Evolutionary conservation across 2,329 filamentous ascomycete genomes (phyloP).

Genomic region (Trichoderma semiorbis): DNA sequence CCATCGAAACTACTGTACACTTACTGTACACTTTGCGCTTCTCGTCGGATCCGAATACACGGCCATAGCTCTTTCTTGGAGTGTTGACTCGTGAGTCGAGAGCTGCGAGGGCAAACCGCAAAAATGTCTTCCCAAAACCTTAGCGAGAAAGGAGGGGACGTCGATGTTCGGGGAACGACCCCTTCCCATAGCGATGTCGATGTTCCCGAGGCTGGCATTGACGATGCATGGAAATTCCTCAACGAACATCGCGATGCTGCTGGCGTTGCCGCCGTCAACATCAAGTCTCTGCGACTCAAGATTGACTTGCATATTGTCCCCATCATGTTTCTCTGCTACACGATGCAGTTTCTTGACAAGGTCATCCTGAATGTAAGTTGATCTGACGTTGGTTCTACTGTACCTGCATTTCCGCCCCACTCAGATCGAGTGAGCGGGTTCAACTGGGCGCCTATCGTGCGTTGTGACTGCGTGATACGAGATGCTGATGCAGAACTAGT

Average conservation of each 20-base stretch:
- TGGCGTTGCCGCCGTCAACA: conserved; percentile 36
- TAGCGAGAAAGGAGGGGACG: conserved; percentile 25
- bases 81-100: not conserved
- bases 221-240: conserved; percentile 46
- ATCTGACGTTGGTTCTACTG: not conserved
- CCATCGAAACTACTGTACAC: not conserved
- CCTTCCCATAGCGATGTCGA: conserved; percentile 25
- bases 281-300: conserved; percentile 48
- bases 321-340: conserved; percentile 59
- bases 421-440: not conserved
- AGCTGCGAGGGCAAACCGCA: not conserved
- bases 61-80: not conserved
- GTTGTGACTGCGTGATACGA: not conserved
- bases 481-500: conserved; percentile 37
- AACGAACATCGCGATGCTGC: conserved; percentile 39
- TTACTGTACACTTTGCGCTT: not conserved
- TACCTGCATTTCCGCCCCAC: conserved; percentile 6
- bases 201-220: conserved; percentile 29
- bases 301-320: conserved; percentile 59
- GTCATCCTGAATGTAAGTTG: conserved; percentile 57
- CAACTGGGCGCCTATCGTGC: not conserved
- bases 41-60: not conserved
- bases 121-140: conserved; percentile 26
- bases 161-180: conserved; percentile 21
- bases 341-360: conserved; percentile 63